phyloP scores from a whole-genome alignment of 768 basidiomycete genomes.

The Trametes punicea region DNA sequence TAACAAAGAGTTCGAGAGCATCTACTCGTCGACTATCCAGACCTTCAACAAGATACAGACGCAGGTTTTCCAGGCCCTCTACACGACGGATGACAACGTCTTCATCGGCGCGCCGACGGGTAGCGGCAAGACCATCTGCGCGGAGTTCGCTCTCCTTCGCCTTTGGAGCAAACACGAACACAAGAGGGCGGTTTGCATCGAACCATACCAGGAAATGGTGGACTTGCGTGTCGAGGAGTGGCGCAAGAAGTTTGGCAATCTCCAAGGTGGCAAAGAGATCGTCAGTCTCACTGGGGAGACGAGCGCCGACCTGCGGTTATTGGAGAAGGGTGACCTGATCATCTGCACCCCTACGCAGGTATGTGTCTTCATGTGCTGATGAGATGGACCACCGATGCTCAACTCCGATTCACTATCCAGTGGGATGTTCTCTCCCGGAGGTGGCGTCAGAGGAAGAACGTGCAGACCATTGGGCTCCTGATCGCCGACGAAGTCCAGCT shows the following conservation, averaged over 20 bases:
- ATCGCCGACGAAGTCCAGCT: slow-evolving; percentile 96
- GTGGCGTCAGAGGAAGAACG: slow-evolving; percentile 97
- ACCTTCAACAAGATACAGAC: slow-evolving; percentile 99
- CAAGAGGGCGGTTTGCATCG: slow-evolving; percentile 87
- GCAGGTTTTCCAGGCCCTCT: slow-evolving; percentile 97
- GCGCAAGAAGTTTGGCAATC: slow-evolving; percentile 72
- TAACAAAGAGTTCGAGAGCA: slow-evolving; percentile 86
- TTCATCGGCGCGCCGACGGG: slow-evolving; percentile 97
- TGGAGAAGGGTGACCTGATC: slow-evolving; percentile 90
- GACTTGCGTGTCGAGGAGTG: slow-evolving; percentile 88
- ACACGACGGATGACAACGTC: slow-evolving; percentile 94
- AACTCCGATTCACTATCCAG: slow-evolving; percentile 37
- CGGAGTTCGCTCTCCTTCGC: slow-evolving; percentile 93
- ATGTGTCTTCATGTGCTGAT: slow-evolving; percentile 26
- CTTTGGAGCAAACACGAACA: slow-evolving; percentile 88
- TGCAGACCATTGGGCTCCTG: slow-evolving; percentile 86
- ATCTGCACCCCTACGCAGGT: slow-evolving; percentile 92
- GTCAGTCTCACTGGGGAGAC: slow-evolving; percentile 93
- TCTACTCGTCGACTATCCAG: slow-evolving; percentile 77
- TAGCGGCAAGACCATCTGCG: slow-evolving; percentile 95
- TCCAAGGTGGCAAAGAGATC: slow-evolving; percentile 93
- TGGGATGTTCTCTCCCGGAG: slow-evolving; percentile 95
- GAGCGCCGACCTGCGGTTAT: slow-evolving; percentile 81
- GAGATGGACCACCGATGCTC: neutral
- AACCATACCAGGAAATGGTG: slow-evolving; percentile 98